Base-by-base conservation (phyloP, 2,329 filamentous ascomycete species). In the Clarireedia paspali region DNA sequence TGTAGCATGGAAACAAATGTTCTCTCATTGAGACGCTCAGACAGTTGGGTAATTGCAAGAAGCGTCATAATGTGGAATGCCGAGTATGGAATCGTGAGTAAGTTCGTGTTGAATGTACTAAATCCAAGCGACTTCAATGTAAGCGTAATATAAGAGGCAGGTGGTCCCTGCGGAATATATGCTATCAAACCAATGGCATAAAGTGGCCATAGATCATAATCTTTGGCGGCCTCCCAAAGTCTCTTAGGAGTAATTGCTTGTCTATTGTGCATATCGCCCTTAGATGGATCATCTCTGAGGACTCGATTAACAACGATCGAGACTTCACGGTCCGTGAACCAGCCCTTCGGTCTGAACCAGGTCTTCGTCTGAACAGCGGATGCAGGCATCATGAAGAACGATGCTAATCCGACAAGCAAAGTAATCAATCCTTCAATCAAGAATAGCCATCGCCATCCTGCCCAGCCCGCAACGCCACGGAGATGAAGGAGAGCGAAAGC, bases 301-400 rank as follows among this genome's bases (percentile, higher is more conserved):
- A 84, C 74, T 34, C 78, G 77, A 62, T 85, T 86, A 6, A 85
- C 82, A 70, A 87, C 80, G 57, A 87, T 85, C 62, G 81, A 81
- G 63, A 84, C 81, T 66, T 87, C 83, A 20, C 71, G 75, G 57
- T 84, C 81, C 10, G 69, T 77, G 66, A 87, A 84, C 78, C 83
- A 84, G 3, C 84, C 70, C 51, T 81, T 81, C 38, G 82, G 78
- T 3, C 81, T 74, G 62, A 83, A 80, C 63, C 74, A 74, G 40
- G 57, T 17, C 47, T 63, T 63, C 0, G 85, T 88, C 61, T 83
- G 81, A 0, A 81, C 82, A 1, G 84, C 84, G 0, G 79, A 84
- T 58, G 79, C 72, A 0, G 80, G 79, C 71, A 84, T 77, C 66
- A 81, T 77, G 63, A 81, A 76, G 57, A 75, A 81, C 4, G 79